Evolutionary conservation across 768 basidiomycete species (phyloP).

Genomic region (Amylocystis lapponica): DNA sequence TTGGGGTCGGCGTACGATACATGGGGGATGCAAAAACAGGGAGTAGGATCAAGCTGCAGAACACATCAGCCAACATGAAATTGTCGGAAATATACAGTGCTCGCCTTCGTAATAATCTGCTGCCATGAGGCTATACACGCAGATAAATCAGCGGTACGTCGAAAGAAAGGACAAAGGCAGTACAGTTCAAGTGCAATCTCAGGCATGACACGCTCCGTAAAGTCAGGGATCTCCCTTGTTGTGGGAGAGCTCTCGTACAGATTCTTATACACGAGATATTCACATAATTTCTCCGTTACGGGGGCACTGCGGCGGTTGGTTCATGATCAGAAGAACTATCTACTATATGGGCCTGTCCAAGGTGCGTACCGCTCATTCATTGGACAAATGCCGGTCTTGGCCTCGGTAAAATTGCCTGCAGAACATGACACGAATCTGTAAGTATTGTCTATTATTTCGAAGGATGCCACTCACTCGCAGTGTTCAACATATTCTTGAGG

Average conservation of each 20-base stretch:
- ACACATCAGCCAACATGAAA: too few species aligned
- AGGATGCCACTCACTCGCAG: constrained; percentile 45
- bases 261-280: constrained; percentile 84
- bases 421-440: constrained; percentile 8
- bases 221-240: constrained; percentile 81
- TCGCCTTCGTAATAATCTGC: constrained; percentile 64
- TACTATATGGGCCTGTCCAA: too few species aligned
- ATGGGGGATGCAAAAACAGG: too few species aligned
- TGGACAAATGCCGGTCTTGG: constrained; percentile 60
- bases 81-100: background rate
- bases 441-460: too few species aligned
- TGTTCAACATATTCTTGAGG: constrained; percentile 74
- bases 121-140: constrained; percentile 41
- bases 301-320: too few species aligned
- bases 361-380: constrained; percentile 69
- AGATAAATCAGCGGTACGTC: background rate
- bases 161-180: background rate
- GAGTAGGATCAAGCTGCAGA: too few species aligned
- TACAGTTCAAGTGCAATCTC: constrained; percentile 89
- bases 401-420: constrained; percentile 70
- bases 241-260: constrained; percentile 65
- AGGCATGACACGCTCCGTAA: constrained; percentile 76
- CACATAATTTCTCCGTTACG: constrained; percentile 82
- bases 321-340: too few species aligned
- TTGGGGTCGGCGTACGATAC: too few species aligned